phyloP scores from a whole-genome alignment of 345 rosid species.

The Eucalyptus curtisii region DNA sequence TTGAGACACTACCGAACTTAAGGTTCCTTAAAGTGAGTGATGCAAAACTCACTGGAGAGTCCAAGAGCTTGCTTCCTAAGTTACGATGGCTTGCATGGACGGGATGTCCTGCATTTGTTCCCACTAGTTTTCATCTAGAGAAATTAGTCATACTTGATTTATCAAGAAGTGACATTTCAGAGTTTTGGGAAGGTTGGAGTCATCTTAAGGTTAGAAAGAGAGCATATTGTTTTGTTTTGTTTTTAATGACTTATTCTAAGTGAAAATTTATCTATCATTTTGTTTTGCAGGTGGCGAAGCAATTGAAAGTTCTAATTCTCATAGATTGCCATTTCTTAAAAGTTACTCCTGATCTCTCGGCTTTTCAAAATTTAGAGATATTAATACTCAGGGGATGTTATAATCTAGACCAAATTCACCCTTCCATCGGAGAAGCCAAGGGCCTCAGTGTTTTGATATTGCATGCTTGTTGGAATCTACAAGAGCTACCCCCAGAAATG shows the following conservation, averaged over 20 bases:
- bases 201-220: neutral
- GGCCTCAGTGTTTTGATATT: neutral
- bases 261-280: neutral
- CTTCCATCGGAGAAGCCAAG: neutral
- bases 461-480: neutral
- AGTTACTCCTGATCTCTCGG: neutral
- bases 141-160: neutral
- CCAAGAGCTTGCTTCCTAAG: neutral
- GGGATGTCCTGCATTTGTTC: neutral
- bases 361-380: neutral
- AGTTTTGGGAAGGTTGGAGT: neutral
- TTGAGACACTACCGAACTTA: neutral
- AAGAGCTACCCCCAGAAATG: neutral
- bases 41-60: neutral
- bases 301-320: neutral
- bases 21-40: neutral
- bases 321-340: rapidly evolving
- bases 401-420: neutral
- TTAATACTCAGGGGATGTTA: neutral
- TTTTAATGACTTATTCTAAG: neutral
- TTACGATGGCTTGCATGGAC: neutral
- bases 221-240: neutral
- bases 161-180: neutral
- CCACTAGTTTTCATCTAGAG: neutral
- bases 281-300: neutral